A percentile compares a stretch with the other conserved stretches of the same genome.
phyloP scores from a whole-genome alignment of 2,329 filamentous ascomycete species.

The Arthrobotrys pseudoclavata region DNA sequence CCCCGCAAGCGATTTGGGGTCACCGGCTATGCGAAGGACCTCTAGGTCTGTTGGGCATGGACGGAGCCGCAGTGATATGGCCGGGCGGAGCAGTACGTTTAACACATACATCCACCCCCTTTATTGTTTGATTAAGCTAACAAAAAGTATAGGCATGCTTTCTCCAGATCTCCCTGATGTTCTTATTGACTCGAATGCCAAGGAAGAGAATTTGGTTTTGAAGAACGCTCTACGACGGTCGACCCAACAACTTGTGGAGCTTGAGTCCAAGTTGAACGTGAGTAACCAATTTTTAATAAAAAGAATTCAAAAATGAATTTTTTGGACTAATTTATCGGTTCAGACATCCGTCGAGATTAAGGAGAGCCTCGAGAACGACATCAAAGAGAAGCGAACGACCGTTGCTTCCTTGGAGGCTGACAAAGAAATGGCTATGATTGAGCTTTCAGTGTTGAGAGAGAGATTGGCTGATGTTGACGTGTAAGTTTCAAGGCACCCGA shows the following conservation, averaged over 20 bases:
- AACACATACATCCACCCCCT: background rate
- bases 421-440: conserved; percentile 57
- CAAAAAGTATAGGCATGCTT: conserved; percentile 37
- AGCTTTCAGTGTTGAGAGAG: conserved; percentile 55
- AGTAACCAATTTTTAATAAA: conserved; percentile 28
- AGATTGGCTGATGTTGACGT: conserved; percentile 62
- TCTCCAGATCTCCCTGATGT: conserved; percentile 46
- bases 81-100: conserved; percentile 63
- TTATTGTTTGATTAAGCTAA: conserved; percentile 17
- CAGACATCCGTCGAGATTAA: conserved; percentile 71
- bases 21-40: conserved; percentile 86
- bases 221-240: conserved; percentile 83
- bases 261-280: conserved; percentile 73
- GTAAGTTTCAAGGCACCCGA: conserved; percentile 57
- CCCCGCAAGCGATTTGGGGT: conserved; percentile 77
- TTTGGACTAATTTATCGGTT: conserved; percentile 4
- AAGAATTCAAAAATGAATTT: conserved; percentile 8
- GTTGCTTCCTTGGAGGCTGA: conserved; percentile 69
- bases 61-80: conserved; percentile 70
- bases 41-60: conserved; percentile 96
- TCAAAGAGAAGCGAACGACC: conserved; percentile 94
- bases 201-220: conserved; percentile 67
- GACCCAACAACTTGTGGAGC: conserved; percentile 86
- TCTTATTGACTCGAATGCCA: conserved; percentile 64
- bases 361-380: conserved; percentile 77